Conservation (phyloP, 2,329 filamentous ascomycete genomes). For the Harringtonia lauricola region DNA sequence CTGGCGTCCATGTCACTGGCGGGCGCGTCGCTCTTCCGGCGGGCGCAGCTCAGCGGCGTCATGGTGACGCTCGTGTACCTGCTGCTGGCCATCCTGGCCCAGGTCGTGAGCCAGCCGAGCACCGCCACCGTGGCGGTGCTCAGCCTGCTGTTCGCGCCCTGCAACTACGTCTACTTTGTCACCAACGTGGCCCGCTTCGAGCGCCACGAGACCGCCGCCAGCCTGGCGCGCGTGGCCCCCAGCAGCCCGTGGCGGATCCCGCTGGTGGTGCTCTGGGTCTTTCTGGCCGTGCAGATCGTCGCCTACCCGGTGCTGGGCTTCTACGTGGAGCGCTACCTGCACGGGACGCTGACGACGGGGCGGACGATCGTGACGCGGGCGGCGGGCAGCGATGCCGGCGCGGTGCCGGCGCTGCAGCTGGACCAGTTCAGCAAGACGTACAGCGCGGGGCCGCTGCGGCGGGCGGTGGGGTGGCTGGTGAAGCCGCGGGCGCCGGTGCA, state of each 20-base stretch:
- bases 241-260: constrained; percentile 56
- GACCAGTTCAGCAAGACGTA: constrained; percentile 71
- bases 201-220: constrained; percentile 43
- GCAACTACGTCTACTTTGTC: constrained; percentile 77
- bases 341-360: constrained; percentile 59
- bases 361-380: constrained; percentile 35
- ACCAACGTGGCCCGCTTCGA: constrained; percentile 71
- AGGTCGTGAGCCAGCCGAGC: constrained; percentile 53
- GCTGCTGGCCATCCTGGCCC: constrained; percentile 70
- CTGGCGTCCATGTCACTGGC: constrained; percentile 73
- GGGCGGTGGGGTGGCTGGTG: constrained; percentile 33
- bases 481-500: constrained; percentile 53
- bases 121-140: constrained; percentile 58
- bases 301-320: constrained; percentile 67
- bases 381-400: constrained; percentile 15
- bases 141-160: constrained; percentile 71
- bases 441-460: constrained; percentile 49
- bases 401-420: constrained; percentile 52
- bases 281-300: constrained; percentile 67
- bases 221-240: constrained; percentile 52
- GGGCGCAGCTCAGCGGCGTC: constrained; percentile 79
- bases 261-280: constrained; percentile 67
- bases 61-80: constrained; percentile 62
- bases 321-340: constrained; percentile 60
- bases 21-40: constrained; percentile 74